Conservation (phyloP, 352 stramenopile species). For the Globisporangium mamillatum region DNA sequence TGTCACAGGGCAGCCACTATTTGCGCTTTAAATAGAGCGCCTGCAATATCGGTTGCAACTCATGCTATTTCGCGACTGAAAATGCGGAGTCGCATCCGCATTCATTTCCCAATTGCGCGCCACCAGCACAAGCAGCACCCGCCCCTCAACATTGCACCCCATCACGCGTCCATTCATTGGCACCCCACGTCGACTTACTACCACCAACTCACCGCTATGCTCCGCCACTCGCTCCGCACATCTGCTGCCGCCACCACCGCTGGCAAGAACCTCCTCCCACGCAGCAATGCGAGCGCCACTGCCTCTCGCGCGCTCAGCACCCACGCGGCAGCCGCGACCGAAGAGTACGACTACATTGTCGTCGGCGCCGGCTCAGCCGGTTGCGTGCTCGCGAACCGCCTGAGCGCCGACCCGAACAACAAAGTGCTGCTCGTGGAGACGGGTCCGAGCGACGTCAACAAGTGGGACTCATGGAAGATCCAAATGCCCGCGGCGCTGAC, state of each 20-base stretch:
- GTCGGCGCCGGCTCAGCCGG: conserved; percentile 89
- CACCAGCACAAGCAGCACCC: conserved; percentile 6
- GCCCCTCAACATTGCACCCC: background rate
- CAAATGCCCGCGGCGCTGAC: conserved; percentile 87
- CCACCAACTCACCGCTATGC: conserved; percentile 12
- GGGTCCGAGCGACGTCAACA: conserved; percentile 70
- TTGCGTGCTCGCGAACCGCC: conserved; percentile 88
- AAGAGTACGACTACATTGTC: conserved; percentile 91
- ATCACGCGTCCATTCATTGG: background rate
- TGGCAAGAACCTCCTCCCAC: background rate
- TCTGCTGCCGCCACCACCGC: background rate
- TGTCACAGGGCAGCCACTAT: background rate
- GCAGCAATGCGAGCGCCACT: background rate
- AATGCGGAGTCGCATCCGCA: background rate
- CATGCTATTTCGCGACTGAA: background rate
- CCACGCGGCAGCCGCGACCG: conserved; percentile 1
- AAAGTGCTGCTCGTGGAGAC: conserved; percentile 90
- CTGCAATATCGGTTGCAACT: background rate
- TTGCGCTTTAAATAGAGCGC: background rate
- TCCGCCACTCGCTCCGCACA: conserved; percentile 23
- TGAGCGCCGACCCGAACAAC: conserved; percentile 81
- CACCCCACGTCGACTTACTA: background rate
- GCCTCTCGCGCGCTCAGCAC: conserved; percentile 24
- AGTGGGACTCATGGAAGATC: conserved; percentile 91
- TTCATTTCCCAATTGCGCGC: conserved; percentile 13